Base-by-base conservation (phyloP, 805 yeast species). In the Starmerella sp. region DNA sequence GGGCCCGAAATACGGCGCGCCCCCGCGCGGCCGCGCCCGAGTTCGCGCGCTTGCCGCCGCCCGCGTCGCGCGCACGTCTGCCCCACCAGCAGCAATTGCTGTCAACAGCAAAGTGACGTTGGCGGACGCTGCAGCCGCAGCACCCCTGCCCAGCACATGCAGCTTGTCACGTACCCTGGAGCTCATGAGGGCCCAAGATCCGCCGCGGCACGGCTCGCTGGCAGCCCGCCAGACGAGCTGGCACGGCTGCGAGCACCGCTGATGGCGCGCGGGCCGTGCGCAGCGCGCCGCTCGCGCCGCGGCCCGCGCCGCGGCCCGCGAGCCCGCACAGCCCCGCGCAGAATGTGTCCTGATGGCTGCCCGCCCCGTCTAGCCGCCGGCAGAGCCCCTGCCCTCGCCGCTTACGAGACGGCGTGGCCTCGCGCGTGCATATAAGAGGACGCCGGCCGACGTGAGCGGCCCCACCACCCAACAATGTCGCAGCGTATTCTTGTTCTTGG, bases 401-500 rank as follows among this genome's bases (percentile, higher is more conserved):
- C 38, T 36, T 36, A 36, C 38, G 38, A 36, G 38, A 36, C 38
- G 38, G 15, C 11, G 11, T 7, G 11, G 15, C 15, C 38, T 36
- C 11, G 35, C 35, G 3, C 8, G 35, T 10, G 35, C 35, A 32
- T 32, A 32, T 36, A 36, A 36, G 15, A 7, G 3, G 35, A 2
- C 4, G 35, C 35, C 11, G 2, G 11, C 2, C 8, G 8, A 2
- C 2, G 11, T 2, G 5, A 36, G 38, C 15, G 5, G 38, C 15
- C 3, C 3, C 22, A 22, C 22, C 22, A 22, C 2, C 11, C 14
- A 38, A 43, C 13, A 5, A 43, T 43, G 47, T 5, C 28, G 9
- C 39, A 56, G 58, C 29, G 54, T 8, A 28, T 62, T 51, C 55
- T 56, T 31, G 62, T 61, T 22, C 48, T 62, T 17, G 65, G 64